These are phyloP conservation scores for Boletales sp. DNA, from an alignment of 768 basidiomycete genomes.

Conservation along the genomic window DNA sequence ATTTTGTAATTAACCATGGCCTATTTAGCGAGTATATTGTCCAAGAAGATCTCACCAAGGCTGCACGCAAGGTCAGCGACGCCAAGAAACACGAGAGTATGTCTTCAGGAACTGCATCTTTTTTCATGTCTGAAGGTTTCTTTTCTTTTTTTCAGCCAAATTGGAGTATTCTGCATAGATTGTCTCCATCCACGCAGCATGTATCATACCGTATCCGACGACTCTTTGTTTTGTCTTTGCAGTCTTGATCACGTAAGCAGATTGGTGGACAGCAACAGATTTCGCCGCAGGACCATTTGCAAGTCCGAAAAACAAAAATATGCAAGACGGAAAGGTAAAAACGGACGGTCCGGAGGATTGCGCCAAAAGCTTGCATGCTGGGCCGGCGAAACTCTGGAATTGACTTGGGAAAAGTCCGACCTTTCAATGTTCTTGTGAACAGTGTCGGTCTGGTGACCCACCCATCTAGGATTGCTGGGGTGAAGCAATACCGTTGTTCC, in stretches of 20 bases:
- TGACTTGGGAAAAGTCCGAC: too few species aligned
- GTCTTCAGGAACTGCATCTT: conserved; percentile 24
- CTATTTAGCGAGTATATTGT: conserved; percentile 72
- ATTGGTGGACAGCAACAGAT: too few species aligned
- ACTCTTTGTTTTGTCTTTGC: not conserved
- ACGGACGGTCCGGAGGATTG: too few species aligned
- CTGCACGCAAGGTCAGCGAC: conserved; percentile 91
- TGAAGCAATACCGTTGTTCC: too few species aligned
- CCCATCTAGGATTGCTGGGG: too few species aligned
- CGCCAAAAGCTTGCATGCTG: too few species aligned
- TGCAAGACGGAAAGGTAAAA: too few species aligned
- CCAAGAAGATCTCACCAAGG: conserved; percentile 96
- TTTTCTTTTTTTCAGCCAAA: conserved; percentile 29
- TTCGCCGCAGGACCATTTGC: too few species aligned
- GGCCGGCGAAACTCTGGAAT: too few species aligned
- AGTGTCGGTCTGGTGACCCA: too few species aligned
- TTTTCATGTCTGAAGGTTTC: not conserved
- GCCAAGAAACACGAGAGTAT: conserved; percentile 97
- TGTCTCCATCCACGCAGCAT: conserved; percentile 2
- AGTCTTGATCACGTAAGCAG: conserved; percentile 12
- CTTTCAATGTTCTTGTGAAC: too few species aligned
- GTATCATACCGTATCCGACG: conserved; percentile 29
- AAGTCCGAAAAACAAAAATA: too few species aligned
- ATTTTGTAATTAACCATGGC: conserved; percentile 2
- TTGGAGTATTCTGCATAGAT: conserved; percentile 42